phyloP scores from a whole-genome alignment of 2,329 filamentous ascomycete species.

The Sporothrix pseudoabietina region DNA sequence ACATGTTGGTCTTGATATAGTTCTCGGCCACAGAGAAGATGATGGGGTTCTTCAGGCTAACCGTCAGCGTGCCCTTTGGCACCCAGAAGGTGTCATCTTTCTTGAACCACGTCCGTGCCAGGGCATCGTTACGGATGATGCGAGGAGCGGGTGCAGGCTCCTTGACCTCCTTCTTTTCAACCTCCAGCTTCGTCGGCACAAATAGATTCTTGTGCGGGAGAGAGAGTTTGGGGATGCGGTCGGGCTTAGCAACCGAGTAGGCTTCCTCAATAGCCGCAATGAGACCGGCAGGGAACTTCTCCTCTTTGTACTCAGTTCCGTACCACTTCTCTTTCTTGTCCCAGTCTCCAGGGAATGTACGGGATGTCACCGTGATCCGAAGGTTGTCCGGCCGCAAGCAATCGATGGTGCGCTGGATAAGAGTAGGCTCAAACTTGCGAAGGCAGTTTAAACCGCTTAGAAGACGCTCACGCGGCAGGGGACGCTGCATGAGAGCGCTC shows the following conservation, averaged over 20 bases:
- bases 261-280: slow-evolving; percentile 70
- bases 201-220: slow-evolving; percentile 94
- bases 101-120: slow-evolving; percentile 90
- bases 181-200: slow-evolving; percentile 87
- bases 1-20: slow-evolving; percentile 75
- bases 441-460: slow-evolving; percentile 78
- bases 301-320: slow-evolving; percentile 86
- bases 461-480: slow-evolving; percentile 81
- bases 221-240: slow-evolving; percentile 71
- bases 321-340: slow-evolving; percentile 95
- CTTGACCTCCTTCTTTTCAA: slow-evolving; percentile 89
- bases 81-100: slow-evolving; percentile 99
- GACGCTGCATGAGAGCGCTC: slow-evolving; percentile 88
- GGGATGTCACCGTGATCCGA: slow-evolving; percentile 78
- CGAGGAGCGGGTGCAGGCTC: slow-evolving; percentile 73
- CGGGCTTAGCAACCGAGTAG: slow-evolving; percentile 56
- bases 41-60: slow-evolving; percentile 77
- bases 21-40: slow-evolving; percentile 79
- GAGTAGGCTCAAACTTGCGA: slow-evolving; percentile 75
- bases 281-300: slow-evolving; percentile 76
- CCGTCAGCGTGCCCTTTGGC: slow-evolving; percentile 84
- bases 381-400: slow-evolving; percentile 87
- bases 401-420: slow-evolving; percentile 72
- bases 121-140: slow-evolving; percentile 80
- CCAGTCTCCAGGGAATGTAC: slow-evolving; percentile 82